phyloP scores from a whole-genome alignment of 108 stramenopile genomes.

The Cyclostephanos tholiformis region DNA sequence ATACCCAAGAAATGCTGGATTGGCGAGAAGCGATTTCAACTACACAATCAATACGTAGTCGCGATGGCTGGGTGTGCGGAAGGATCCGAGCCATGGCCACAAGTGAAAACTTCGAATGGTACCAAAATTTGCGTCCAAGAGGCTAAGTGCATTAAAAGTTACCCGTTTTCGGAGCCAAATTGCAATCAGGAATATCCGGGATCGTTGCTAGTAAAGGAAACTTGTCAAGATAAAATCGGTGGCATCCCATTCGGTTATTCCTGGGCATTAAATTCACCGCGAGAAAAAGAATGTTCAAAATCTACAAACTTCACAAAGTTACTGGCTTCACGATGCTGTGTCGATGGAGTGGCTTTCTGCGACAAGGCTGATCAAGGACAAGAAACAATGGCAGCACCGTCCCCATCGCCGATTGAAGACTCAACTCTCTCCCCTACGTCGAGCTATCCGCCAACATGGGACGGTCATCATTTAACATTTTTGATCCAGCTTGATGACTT shows the following conservation, averaged over 20 bases:
- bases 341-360: conserved; percentile 27
- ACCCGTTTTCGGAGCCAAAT: conserved; percentile 19
- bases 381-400: too few relatives aligned
- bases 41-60: conserved; percentile 32
- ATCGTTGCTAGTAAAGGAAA: conserved; percentile 19
- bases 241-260: conserved; percentile 28
- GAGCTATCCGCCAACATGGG: conserved; percentile 17
- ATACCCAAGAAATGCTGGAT: conserved; percentile 30
- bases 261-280: conserved; percentile 21
- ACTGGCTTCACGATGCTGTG: conserved; percentile 25
- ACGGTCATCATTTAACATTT: conserved; percentile 8
- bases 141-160: conserved; percentile 24
- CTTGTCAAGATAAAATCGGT: conserved; percentile 30
- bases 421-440: conserved; percentile 12
- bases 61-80: conserved; percentile 29
- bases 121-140: conserved; percentile 20
- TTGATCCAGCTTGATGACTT: conserved; percentile 20
- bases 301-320: conserved; percentile 6
- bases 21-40: conserved; percentile 26
- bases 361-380: neutral
- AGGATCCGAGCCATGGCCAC: conserved; percentile 30
- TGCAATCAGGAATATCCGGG: conserved; percentile 23
- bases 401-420: neutral
- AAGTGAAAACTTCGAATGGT: conserved; percentile 12
- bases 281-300: conserved; percentile 26